A percentile compares a stretch with the other conserved stretches of the same genome.
phyloP scores from a whole-genome alignment of 2,329 filamentous ascomycete species.

The Sordariomycetes sp. region DNA sequence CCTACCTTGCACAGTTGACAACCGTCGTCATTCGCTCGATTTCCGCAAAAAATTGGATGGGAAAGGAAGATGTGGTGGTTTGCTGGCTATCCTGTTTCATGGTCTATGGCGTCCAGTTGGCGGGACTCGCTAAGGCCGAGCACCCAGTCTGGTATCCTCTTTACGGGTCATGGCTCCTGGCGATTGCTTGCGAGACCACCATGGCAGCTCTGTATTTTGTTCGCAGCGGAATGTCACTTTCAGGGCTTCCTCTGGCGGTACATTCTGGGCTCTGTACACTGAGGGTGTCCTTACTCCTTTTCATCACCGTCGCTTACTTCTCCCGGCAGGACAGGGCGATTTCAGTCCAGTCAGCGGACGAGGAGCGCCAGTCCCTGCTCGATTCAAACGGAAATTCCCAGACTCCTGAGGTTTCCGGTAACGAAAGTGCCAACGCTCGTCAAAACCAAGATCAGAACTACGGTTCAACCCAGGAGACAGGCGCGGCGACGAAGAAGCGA shows the following conservation, averaged over 20 bases:
- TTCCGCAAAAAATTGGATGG: conserved; percentile 21
- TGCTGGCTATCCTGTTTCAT: conserved; percentile 48
- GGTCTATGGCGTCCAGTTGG: conserved; percentile 48
- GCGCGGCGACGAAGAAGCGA: conserved; percentile 18
- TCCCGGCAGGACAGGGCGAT: conserved; percentile 4
- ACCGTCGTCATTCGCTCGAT: conserved; percentile 22
- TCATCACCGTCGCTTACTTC: conserved; percentile 6
- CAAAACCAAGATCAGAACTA: conserved; percentile 16
- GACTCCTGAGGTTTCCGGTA: background rate
- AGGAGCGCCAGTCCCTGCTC: conserved; percentile 46
- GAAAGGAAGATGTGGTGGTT: conserved; percentile 35
- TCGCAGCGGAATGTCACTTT: background rate
- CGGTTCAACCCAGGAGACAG: conserved; percentile 25
- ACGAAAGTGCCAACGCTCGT: background rate
- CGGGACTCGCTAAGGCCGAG: conserved; percentile 34
- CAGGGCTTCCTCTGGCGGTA: background rate
- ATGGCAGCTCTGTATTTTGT: conserved; percentile 19
- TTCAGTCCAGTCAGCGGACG: conserved; percentile 21
- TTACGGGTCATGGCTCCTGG: conserved; percentile 47
- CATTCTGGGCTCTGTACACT: conserved; percentile 6
- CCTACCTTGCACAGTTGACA: conserved; percentile 33
- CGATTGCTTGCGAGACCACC: conserved; percentile 38
- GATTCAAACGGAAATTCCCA: conserved; percentile 10
- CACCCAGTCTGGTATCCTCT: conserved; percentile 49
- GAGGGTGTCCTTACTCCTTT: conserved; percentile 7